phyloP scores from a whole-genome alignment of 805 yeast genomes.

The Ogataea siamensis region DNA sequence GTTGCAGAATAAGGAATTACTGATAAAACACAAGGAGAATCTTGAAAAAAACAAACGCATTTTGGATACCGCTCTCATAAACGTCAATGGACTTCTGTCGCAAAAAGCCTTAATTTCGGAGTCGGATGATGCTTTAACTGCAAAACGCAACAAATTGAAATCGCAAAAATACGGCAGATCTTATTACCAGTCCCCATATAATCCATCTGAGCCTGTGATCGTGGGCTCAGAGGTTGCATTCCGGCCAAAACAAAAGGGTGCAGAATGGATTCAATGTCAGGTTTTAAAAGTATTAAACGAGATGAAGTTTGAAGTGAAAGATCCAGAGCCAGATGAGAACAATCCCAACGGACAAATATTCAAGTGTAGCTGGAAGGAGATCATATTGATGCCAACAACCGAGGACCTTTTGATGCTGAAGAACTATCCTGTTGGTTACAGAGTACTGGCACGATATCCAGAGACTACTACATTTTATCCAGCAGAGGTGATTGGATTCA shows the following conservation, averaged over 20 bases:
- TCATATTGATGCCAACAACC: conserved; percentile 64
- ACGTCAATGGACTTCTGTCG: conserved; percentile 46
- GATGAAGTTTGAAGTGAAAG: conserved; percentile 78
- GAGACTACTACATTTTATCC: conserved; percentile 97
- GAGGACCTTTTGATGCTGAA: conserved; percentile 33
- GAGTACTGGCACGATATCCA: conserved; percentile 91
- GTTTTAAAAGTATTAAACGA: conserved; percentile 58
- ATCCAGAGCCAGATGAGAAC: conserved; percentile 95
- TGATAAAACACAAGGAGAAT: conserved; percentile 55
- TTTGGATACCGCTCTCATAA: conserved; percentile 41
- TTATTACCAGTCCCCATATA: conserved; percentile 50
- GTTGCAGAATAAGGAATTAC: conserved; percentile 31
- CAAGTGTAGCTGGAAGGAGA: conserved; percentile 78
- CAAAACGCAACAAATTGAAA: conserved; percentile 14
- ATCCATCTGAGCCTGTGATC: conserved; percentile 54
- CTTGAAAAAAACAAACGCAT: conserved; percentile 50
- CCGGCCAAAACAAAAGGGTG: conserved; percentile 65
- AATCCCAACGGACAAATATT: conserved; percentile 85
- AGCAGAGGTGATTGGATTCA: conserved; percentile 82
- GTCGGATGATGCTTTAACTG: conserved; percentile 11
- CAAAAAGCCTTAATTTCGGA: conserved; percentile 16
- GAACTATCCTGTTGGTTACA: conserved; percentile 69
- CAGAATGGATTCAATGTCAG: conserved; percentile 96
- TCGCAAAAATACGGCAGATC: conserved; percentile 23
- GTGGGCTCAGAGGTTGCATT: conserved; percentile 88